A percentile compares a stretch with the other conserved stretches of the same genome.
phyloP scores from a whole-genome alignment of 345 rosid genomes.

The Aquilaria sinensis region DNA sequence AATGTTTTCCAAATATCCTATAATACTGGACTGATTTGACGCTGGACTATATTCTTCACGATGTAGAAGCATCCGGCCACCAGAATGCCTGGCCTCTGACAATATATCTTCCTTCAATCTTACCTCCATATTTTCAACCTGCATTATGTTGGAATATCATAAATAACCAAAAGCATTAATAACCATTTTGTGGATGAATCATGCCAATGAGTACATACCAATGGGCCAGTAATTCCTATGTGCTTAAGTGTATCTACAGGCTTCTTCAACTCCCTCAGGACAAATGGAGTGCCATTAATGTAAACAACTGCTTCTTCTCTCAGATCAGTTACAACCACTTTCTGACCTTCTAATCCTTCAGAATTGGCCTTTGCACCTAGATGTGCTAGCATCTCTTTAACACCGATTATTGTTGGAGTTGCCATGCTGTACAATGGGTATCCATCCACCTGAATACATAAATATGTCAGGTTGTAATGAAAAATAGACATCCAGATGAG shows the following conservation, averaged over 20 bases:
- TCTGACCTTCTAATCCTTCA: slow-evolving; percentile 40
- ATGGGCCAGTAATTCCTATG: slow-evolving; percentile 81
- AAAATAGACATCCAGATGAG: no score
- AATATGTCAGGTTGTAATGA: background rate
- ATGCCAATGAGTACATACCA: slow-evolving; percentile 42
- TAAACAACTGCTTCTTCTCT: slow-evolving; percentile 97
- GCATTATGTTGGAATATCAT: slow-evolving; percentile 18
- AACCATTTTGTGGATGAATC: slow-evolving; percentile 1
- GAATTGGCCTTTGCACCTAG: slow-evolving; percentile 57
- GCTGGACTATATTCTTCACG: slow-evolving; percentile 82
- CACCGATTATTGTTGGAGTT: slow-evolving; percentile 81
- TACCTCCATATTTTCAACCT: slow-evolving; percentile 90
- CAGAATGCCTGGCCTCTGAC: slow-evolving; percentile 60
- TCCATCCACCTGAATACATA: slow-evolving; percentile 64
- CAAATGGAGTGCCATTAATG: slow-evolving; percentile 89
- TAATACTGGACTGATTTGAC: slow-evolving; percentile 66
- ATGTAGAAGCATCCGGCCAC: slow-evolving; percentile 87
- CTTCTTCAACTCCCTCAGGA: slow-evolving; percentile 81
- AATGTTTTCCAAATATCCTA: slow-evolving; percentile 95
- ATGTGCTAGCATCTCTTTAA: slow-evolving; percentile 81
- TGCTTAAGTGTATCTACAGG: slow-evolving; percentile 93
- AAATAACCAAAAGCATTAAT: slow-evolving; percentile 9
- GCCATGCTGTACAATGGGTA: slow-evolving; percentile 98
- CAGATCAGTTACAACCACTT: slow-evolving; percentile 70
- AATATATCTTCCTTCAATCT: slow-evolving; percentile 87